phyloP scores from a whole-genome alignment of 2,329 filamentous ascomycete species.

The Hymenoscyphus linearis region DNA sequence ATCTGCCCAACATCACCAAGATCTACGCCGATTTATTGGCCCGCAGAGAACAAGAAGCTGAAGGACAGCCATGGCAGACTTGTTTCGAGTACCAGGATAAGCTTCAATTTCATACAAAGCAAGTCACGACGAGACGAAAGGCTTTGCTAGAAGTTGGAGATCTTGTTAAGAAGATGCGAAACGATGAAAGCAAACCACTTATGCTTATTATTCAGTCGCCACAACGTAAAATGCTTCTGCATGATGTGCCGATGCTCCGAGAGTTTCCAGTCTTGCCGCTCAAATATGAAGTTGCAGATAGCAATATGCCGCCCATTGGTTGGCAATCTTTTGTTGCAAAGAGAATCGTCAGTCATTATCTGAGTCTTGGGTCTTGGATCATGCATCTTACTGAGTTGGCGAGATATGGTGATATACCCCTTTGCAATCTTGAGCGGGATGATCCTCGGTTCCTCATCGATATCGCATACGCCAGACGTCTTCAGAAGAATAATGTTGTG shows the following conservation, averaged over 20 bases:
- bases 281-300: conserved; percentile 76
- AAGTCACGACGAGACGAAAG: conserved; percentile 85
- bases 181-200: conserved; percentile 73
- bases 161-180: conserved; percentile 81
- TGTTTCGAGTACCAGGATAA: conserved; percentile 84
- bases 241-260: conserved; percentile 77
- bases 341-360: conserved; percentile 80
- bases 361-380: conserved; percentile 90
- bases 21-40: conserved; percentile 76
- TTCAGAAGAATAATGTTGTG: conserved; percentile 88
- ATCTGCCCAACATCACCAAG: conserved; percentile 83
- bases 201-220: conserved; percentile 90
- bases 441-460: conserved; percentile 95
- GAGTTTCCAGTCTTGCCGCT: conserved; percentile 82
- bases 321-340: conserved; percentile 91
- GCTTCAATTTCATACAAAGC: conserved; percentile 77
- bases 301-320: conserved; percentile 80
- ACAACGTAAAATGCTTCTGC: conserved; percentile 71
- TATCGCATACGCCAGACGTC: conserved; percentile 81
- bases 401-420: conserved; percentile 85
- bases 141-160: conserved; percentile 85
- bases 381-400: conserved; percentile 81
- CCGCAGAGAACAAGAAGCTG: conserved; percentile 59
- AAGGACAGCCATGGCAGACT: conserved; percentile 68
- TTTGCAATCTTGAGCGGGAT: conserved; percentile 92